Base-by-base conservation (phyloP, 202 grass and related monocot species). In the Dendrocalamus latiflorus region DNA sequence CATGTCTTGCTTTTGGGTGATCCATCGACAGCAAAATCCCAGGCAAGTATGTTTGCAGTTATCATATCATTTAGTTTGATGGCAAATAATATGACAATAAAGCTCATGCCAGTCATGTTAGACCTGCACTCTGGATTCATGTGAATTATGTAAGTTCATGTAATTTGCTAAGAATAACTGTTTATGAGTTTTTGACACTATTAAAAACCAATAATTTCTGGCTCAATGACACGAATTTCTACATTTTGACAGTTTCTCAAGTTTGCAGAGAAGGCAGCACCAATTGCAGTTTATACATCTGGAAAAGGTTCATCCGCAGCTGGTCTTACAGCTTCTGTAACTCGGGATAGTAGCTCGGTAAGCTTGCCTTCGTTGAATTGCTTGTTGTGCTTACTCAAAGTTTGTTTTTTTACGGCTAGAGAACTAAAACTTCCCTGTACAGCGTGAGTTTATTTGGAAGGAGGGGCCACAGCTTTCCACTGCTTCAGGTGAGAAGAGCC, bases 301-400 rank as follows among this genome's bases (percentile, higher is more conserved):
- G 95, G 95, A 80, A 98, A 98, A 85, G 95, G 95, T 83, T 98
- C 95, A 72, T 98, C n/a, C n/a, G n/a, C n/a, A n/a, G n/a, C n/a
- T n/a, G n/a, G n/a, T n/a, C n/a, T n/a, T n/a, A n/a, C n/a, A n/a
- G n/a, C n/a, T n/a, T n/a, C n/a, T n/a, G n/a, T n/a, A n/a, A n/a
- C n/a, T n/a, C n/a, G n/a, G n/a, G 95, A 98, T 68, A 76, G 83
- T 80, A 98, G 93, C 80, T 91, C 95, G 47, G 95, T 95, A 95
- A 49, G 92, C 38, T 65, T 53, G 47, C 20, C 28, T 62, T 87
- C 22, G 45, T 43, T 72, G 16, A 47, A 72, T 24, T 16, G 48
- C 22, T 21, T 78, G 4, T 21, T 65, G 16, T 61, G 22, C n/a
- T 78, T 41, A 41, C 16, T 25, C 6, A 9, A 83, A 60, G 3